Base-by-base conservation (phyloP, 2,329 filamentous ascomycete genomes). In the Dactylellina sp. region DNA sequence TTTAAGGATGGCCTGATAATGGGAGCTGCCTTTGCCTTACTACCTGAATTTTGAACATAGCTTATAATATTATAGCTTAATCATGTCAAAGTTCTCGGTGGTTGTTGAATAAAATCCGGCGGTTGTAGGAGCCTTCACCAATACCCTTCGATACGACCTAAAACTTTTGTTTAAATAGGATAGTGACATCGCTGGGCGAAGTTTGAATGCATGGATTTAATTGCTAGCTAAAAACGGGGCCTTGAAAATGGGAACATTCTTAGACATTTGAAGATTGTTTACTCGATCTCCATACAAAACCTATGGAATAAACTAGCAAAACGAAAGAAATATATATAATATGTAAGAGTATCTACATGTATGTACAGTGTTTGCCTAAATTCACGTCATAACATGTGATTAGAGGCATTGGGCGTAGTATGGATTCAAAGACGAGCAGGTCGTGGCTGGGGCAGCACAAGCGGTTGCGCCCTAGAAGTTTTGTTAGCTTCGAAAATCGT, bases 381-480 rank as follows among this genome's bases (percentile, higher is more conserved):
- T 32, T 32, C 28, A n/a, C 9, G 28, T 9, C 9, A 4, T 25
- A 39, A 47, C 39, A 16, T 37, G 20, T 22, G 14, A 20, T 52
- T 64, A 72, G 22, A 72, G 39, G 35, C 68, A 72, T 32, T 72
- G 68, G 14, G 14, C 52, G 20, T 72, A 72, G 25, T 47, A 72
- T 11, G 52, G 42, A 20, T 72, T 72, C 6, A 44, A 16, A 32
- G 52, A 49, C 9, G 68, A 44, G 46, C 68, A 72, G 11, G 46
- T 39, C 1, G 66, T 59, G 18, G 66, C 66, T 22, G 68, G 68
- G 14, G 68, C 14, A n/a, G 39, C 60, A 25, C 68, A 72, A 35
- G 20, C 44, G n/a, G 68, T 63, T 59, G 68, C 42, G 12, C 68
- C 68, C 68, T 72, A 59, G 12, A 35, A 20, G 6, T 32, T 28